phyloP scores from a whole-genome alignment of 495 filamentous ascomycete genomes.

The Cercophora sp. region DNA sequence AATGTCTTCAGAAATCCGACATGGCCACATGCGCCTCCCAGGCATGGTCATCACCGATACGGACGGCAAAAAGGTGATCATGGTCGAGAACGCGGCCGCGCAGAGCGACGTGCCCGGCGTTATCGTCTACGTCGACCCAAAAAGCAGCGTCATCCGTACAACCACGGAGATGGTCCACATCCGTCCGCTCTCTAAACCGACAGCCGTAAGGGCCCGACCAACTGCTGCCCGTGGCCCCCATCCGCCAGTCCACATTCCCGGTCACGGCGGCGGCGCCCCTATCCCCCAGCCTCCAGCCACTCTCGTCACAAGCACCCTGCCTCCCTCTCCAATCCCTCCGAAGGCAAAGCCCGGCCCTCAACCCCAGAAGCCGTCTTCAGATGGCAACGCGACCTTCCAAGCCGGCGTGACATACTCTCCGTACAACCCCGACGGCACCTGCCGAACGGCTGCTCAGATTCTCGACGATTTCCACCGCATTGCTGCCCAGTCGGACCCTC shows the following conservation, averaged over 20 bases:
- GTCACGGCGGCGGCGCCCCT: too few relatives aligned
- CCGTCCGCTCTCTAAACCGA: neutral
- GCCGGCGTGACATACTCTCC: constrained; percentile 70
- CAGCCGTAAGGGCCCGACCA: too few relatives aligned
- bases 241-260: too few relatives aligned
- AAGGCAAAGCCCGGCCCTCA: constrained; percentile 6
- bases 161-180: constrained; percentile 22
- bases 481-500: constrained; percentile 26
- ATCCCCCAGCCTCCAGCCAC: too few relatives aligned
- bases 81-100: constrained; percentile 4
- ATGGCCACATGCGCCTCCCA: constrained; percentile 3
- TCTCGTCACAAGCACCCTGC: too few relatives aligned
- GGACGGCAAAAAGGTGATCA: constrained; percentile 6
- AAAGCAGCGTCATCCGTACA: constrained; percentile 51
- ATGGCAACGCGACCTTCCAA: too few relatives aligned
- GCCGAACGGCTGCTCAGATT: constrained; percentile 63
- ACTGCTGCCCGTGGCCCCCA: too few relatives aligned
- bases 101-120: constrained; percentile 39
- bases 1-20: neutral
- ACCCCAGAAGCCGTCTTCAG: constrained; percentile 8
- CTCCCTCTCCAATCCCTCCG: too few relatives aligned
- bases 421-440: constrained; percentile 61
- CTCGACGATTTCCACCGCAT: constrained; percentile 55
- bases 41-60: neutral
- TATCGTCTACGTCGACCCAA: constrained; percentile 61